Conservation (phyloP, 257 asterid genomes). For the Lithospermum erythrorhizon region DNA sequence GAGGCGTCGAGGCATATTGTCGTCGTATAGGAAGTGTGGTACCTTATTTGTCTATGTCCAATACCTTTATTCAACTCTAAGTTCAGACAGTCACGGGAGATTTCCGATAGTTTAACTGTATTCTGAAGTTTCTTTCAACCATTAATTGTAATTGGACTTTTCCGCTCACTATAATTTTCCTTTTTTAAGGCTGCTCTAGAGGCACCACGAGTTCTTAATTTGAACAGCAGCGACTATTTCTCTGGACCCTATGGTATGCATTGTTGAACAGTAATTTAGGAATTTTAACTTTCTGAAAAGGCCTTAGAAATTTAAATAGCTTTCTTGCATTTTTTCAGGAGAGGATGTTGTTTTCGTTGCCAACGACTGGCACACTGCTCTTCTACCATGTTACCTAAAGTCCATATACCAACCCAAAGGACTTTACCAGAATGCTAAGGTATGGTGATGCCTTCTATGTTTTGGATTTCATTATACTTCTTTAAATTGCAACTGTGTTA, state of each 20-base stretch:
- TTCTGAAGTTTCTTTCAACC: background rate
- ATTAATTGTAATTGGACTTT: background rate
- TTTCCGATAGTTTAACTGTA: too few species aligned
- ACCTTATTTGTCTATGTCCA: too few species aligned
- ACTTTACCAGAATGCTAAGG: constrained; percentile 67
- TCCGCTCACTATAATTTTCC: constrained; percentile 8
- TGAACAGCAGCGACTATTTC: constrained; percentile 50
- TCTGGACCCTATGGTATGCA: constrained; percentile 80
- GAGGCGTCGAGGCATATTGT: too few species aligned
- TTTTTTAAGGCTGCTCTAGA: constrained; percentile 78
- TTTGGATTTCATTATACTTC: background rate
- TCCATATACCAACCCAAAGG: constrained; percentile 74
- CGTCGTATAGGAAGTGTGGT: too few species aligned
- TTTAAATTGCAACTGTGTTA: background rate
- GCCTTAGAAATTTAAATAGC: constrained; percentile 1
- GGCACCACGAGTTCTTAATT: constrained; percentile 69
- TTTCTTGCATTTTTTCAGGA: constrained; percentile 28
- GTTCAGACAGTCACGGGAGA: too few species aligned
- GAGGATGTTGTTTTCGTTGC: constrained; percentile 88
- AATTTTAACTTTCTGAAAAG: background rate
- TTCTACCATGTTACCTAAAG: constrained; percentile 89
- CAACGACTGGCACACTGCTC: constrained; percentile 94
- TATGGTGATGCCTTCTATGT: constrained; percentile 11
- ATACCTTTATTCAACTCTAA: too few species aligned
- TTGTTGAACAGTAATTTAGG: background rate